Evolutionary conservation across 2,329 filamentous ascomycete species (phyloP).

Genomic region (Penicillium corylophilum): DNA sequence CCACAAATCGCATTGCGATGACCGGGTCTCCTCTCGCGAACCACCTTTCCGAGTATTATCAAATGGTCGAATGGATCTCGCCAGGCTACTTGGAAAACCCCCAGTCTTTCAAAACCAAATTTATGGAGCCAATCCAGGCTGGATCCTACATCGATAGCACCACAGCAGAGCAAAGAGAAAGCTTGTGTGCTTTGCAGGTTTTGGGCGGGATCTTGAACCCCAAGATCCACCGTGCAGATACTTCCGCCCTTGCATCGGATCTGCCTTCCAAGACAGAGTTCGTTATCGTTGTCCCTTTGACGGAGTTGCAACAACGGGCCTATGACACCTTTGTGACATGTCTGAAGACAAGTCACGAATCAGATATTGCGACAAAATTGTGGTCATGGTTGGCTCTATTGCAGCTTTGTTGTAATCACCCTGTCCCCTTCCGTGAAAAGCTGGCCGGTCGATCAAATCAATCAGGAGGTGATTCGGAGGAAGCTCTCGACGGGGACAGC

Average conservation of each 20-base stretch:
- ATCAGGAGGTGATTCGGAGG: slow-evolving; percentile 8
- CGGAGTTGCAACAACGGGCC: slow-evolving; percentile 60
- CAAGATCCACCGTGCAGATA: slow-evolving; percentile 75
- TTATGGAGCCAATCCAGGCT: slow-evolving; percentile 68
- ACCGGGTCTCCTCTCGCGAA: slow-evolving; percentile 87
- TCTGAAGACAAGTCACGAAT: slow-evolving; percentile 30
- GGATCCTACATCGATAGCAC: slow-evolving; percentile 69
- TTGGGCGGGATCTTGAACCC: slow-evolving; percentile 71
- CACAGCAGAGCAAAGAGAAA: slow-evolving; percentile 54
- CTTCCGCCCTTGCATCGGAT: slow-evolving; percentile 63
- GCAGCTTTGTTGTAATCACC: slow-evolving; percentile 59
- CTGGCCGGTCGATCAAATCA: slow-evolving; percentile 42
- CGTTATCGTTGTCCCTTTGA: slow-evolving; percentile 71
- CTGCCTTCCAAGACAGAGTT: slow-evolving; percentile 79
- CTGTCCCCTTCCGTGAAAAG: slow-evolving; percentile 52
- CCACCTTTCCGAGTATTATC: slow-evolving; percentile 76
- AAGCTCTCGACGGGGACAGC: slow-evolving; percentile 5
- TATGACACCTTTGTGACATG: slow-evolving; percentile 58
- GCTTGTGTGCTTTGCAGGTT: slow-evolving; percentile 66
- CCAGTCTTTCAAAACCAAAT: slow-evolving; percentile 68
- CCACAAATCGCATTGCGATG: slow-evolving; percentile 73
- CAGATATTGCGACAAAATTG: slow-evolving; percentile 45
- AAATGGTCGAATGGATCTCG: slow-evolving; percentile 86
- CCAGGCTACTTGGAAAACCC: slow-evolving; percentile 71
- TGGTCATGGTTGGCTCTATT: slow-evolving; percentile 58